Evolutionary conservation across 768 basidiomycete species (phyloP), one percentile per base, ranked within the genome.

Genomic region (Gloeophyllum trabeum): DNA sequence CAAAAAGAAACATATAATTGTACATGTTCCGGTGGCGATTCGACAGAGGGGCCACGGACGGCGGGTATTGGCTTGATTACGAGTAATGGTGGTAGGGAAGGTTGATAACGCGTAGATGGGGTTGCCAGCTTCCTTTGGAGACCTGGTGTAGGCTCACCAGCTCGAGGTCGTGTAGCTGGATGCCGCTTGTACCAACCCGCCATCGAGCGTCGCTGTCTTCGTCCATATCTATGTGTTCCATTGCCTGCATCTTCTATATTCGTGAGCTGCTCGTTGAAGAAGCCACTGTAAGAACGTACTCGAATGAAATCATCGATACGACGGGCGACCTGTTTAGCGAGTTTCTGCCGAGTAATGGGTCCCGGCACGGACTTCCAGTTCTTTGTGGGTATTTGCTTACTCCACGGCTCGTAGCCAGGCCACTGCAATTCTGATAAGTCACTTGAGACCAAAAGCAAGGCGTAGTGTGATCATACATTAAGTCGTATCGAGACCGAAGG

Each of bases 101-200:
- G 43, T 6, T 20, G 3, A 40, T 14, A 39, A 86, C 65, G 54
- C 81, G 71, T 35, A 87, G 60, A 43, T 87, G 82, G 18, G 83
- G 81, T 46, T 88, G 84, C 84, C 84, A 88, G 43, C 77, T 79
- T 7, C 85, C 84, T 60, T 83, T 75, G 10, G 83, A 85, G 40
- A 87, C 82, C 48, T 88, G 85, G 59, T 87, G 83, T 42, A 87
- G 74, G 50, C 81, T 81, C 49, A 88, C 79, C 35, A 88, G 71
- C 39, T 80, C 62, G 39, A 88, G 65, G 54, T 87, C 75, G 22
- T 81, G 80, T 3, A 81, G 61, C 26, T 57, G 70, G 58, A 87
- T 78, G 46, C 70, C 61, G 30, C 61, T 54, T 13, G 37, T 41
- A 13, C 80, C 81, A n/a, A 88, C 70, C 48, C 62, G 67, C 83